Evolutionary conservation across 192 early-diverging fungal species (phyloP).

Genomic region (Coemansia sp.): DNA sequence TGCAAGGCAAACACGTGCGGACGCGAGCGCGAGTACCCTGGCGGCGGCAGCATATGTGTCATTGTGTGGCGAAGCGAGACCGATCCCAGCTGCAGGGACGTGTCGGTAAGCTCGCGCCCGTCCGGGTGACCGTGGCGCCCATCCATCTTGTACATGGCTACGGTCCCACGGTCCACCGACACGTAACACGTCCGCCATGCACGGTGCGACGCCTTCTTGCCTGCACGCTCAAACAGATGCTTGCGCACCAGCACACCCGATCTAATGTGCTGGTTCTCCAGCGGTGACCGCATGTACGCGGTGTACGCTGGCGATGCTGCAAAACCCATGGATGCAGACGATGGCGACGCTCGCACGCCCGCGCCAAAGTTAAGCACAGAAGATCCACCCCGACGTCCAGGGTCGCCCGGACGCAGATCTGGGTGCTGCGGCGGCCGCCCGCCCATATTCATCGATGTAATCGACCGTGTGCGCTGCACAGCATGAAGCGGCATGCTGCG

Average conservation of each 20-base stretch:
- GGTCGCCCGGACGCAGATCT: slow-evolving; percentile 25
- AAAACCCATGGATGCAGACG: slow-evolving; percentile 47
- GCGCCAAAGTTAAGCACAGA: slow-evolving; percentile 19
- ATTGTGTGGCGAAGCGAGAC: slow-evolving; percentile 77
- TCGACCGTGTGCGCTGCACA: slow-evolving; percentile 49
- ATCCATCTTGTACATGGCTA: slow-evolving; percentile 83
- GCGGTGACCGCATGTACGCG: slow-evolving; percentile 46
- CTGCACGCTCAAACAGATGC: slow-evolving; percentile 73
- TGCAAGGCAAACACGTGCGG: slow-evolving; percentile 86
- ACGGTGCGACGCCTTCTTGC: slow-evolving; percentile 79
- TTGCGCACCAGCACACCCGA: slow-evolving; percentile 77
- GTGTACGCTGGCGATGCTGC: slow-evolving; percentile 30
- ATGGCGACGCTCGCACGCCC: slow-evolving; percentile 35
- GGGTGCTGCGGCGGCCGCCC: slow-evolving; percentile 40
- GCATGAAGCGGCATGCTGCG: slow-evolving; percentile 53
- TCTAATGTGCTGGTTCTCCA: slow-evolving; percentile 54
- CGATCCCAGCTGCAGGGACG: slow-evolving; percentile 56
- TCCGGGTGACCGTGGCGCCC: slow-evolving; percentile 48
- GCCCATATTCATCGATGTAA: slow-evolving; percentile 42
- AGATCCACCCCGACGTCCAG: slow-evolving; percentile 35
- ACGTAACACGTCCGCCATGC: slow-evolving; percentile 84
- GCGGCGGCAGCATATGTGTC: slow-evolving; percentile 79
- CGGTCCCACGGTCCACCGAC: slow-evolving; percentile 70
- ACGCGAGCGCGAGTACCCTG: slow-evolving; percentile 76
- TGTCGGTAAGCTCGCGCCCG: slow-evolving; percentile 56